Base-by-base conservation (phyloP, 2,329 filamentous ascomycete species). In the Cladophialophora psammophila region DNA sequence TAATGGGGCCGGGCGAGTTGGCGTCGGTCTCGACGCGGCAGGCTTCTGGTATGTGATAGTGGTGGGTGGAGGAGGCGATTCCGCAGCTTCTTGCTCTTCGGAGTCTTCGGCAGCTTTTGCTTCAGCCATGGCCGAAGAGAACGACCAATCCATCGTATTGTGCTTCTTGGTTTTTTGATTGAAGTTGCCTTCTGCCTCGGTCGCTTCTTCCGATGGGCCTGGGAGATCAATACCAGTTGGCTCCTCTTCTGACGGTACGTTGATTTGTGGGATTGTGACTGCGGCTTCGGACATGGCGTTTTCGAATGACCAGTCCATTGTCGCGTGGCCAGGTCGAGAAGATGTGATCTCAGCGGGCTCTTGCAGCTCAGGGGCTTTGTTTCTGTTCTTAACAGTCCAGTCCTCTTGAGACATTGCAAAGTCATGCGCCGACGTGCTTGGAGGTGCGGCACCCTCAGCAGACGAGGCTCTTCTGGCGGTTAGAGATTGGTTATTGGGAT, bases 361-460 rank as follows among this genome's bases (percentile, higher is more conserved):
- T 67, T 74, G 70, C 15, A 69, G 42, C 45, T 69, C 67, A 1
- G 69, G 72, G 8, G 65, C 66, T 64, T 69, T 71, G 57, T 36
- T 60, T 61, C 53, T 64, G 67, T 59, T 69, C 61, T 67, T 68
- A 13, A 64, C 61, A 18, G 69, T 71, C 73, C 71, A 75, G 8
- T 72, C 72, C 50, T 73, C 67, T 48, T 72, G 71, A 5, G 71
- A 68, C 73, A 71, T 5, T 77, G 80, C 62, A 82, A 83, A 64
- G 78, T 83, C 81, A 35, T 82, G 67, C 80, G 81, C 81, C 2
- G 81, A 81, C 8, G 80, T 80, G 55, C 80, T 80, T 12, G 79
- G 78, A 12, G 80, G 78, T 1, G 59, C 45, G 75, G 55, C 76
- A 73, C 60, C 74, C 71, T 74, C 68, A 20, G 67, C 54, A 13